Evolutionary conservation across 768 basidiomycete species (phyloP), one percentile per base, ranked within the genome.

Genomic region (Pleurotus platypus): DNA sequence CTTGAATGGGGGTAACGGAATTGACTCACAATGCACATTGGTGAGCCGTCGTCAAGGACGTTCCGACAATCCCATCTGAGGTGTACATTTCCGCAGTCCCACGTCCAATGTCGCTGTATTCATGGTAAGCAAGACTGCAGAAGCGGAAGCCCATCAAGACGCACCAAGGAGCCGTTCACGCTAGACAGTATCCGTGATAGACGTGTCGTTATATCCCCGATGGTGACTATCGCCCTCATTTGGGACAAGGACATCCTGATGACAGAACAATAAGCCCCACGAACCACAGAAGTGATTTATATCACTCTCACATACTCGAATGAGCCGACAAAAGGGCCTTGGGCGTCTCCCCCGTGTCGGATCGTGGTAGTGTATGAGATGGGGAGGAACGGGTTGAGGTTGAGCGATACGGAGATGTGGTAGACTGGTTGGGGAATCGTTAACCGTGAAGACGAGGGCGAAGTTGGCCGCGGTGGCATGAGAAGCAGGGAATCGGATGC

Each of bases 11-110:
- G 56, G 48, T 38, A n/a, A 30, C n/a, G 24, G 20, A 24, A 24
- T 46, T 46, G 4, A 70, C 76, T 47, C 49, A 77, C 77, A 53
- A 81, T 73, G 63, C 77, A 79, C 72, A 78, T 70, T 0, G 76
- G 75, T 0, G 75, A 78, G 15, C 79, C 78, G 55, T 81, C 78
- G 30, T 78, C 76, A 2, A 78, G 67, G 0, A 67, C 71, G 2
- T 68, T 67, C 0, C 75, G 72, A 61, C 78, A 79, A 57, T 81
- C 78, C 79, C 79, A 81, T 24, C 72, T 74, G 3, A 81, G 56
- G 5, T 67, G 60, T n/a, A 73, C 66, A 12, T 67, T 63, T 13
- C 61, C 65, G 46, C 74, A 68, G 18, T 64, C 62, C 78, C 79
- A 81, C 49, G 66, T 67, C 65, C 75, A 79, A 56, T 75, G 71